These are phyloP conservation scores for Podospora anserina DNA, from an alignment of 495 filamentous ascomycete genomes.

Conservation along the genomic window DNA sequence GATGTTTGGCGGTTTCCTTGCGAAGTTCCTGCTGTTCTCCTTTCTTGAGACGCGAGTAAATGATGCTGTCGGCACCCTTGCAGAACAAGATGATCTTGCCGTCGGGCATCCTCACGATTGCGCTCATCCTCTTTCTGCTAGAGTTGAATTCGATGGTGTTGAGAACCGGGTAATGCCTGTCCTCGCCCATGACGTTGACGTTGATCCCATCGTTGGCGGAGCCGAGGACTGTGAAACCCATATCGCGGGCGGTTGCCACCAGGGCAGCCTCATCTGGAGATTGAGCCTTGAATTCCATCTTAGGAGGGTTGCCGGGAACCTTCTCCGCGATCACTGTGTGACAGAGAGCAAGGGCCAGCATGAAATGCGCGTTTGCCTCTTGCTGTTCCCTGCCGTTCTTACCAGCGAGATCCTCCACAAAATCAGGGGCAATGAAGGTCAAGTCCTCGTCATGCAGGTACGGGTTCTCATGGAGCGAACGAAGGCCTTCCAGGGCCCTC, in stretches of 20 bases:
- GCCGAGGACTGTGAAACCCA: slow-evolving; percentile 92
- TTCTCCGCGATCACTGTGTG: slow-evolving; percentile 94
- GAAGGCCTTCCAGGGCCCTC: slow-evolving; percentile 67
- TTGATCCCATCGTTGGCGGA: slow-evolving; percentile 72
- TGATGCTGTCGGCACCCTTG: slow-evolving; percentile 96
- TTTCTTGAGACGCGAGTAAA: slow-evolving; percentile 84
- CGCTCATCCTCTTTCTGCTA: slow-evolving; percentile 94
- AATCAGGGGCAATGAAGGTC: slow-evolving; percentile 90
- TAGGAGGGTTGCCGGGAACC: slow-evolving; percentile 80
- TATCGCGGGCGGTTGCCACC: slow-evolving; percentile 90
- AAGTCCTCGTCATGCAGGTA: slow-evolving; percentile 86
- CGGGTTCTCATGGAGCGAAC: slow-evolving; percentile 79
- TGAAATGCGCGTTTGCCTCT: slow-evolving; percentile 78
- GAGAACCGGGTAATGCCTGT: slow-evolving; percentile 78
- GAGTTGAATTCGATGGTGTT: slow-evolving; percentile 99
- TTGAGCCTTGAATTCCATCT: slow-evolving; percentile 93
- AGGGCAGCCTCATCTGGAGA: slow-evolving; percentile 96
- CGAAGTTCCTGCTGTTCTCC: slow-evolving; percentile 86
- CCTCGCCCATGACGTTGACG: slow-evolving; percentile 81
- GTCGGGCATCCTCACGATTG: slow-evolving; percentile 94
- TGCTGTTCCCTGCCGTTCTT: slow-evolving; percentile 73
- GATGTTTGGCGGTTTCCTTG: slow-evolving; percentile 79
- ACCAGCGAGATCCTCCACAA: slow-evolving; percentile 74
- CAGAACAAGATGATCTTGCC: slow-evolving; percentile 90
- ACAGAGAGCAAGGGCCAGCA: slow-evolving; percentile 91